A percentile compares a stretch with the other conserved stretches of the same genome.
These are phyloP conservation scores for Quercus gilva DNA, from an alignment of 306 rosid genomes.

Conservation along the genomic window DNA sequence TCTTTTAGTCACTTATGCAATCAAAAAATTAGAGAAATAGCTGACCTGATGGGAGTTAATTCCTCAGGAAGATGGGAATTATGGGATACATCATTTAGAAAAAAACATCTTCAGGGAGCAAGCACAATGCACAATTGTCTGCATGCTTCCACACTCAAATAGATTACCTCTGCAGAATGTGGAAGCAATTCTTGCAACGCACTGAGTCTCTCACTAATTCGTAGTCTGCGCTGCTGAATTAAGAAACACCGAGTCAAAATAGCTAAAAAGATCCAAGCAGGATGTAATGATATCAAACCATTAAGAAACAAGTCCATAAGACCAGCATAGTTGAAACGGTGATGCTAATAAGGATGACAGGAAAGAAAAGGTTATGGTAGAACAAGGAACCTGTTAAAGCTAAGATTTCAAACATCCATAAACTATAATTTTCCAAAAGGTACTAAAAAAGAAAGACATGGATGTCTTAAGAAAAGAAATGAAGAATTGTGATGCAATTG, in stretches of 20 bases:
- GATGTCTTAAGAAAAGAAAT: neutral
- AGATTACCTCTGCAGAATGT: too few relatives aligned
- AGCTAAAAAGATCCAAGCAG: too few relatives aligned
- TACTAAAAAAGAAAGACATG: neutral
- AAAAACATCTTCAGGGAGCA: too few relatives aligned
- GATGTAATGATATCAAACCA: too few relatives aligned
- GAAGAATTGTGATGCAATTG: too few relatives aligned
- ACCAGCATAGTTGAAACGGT: too few relatives aligned
- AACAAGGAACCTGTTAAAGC: neutral
- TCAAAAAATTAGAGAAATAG: neutral
- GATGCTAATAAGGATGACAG: neutral
- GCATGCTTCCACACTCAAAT: too few relatives aligned
- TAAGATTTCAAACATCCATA: neutral
- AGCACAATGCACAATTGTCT: too few relatives aligned
- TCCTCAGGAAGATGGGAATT: slow-evolving; percentile 47
- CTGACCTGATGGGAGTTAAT: slow-evolving; percentile 71
- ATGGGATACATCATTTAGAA: slow-evolving; percentile 43
- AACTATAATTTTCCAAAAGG: neutral
- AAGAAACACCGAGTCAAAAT: too few relatives aligned
- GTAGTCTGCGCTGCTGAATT: too few relatives aligned
- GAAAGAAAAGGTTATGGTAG: neutral
- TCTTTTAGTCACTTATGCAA: neutral
- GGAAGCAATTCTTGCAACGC: too few relatives aligned
- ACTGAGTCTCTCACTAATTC: too few relatives aligned
- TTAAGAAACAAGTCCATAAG: neutral